Percentiles rank a stretch among this genome's conserved stretches.
phyloP scores from a whole-genome alignment of 768 basidiomycete species.

The Tulasnella sp. region DNA sequence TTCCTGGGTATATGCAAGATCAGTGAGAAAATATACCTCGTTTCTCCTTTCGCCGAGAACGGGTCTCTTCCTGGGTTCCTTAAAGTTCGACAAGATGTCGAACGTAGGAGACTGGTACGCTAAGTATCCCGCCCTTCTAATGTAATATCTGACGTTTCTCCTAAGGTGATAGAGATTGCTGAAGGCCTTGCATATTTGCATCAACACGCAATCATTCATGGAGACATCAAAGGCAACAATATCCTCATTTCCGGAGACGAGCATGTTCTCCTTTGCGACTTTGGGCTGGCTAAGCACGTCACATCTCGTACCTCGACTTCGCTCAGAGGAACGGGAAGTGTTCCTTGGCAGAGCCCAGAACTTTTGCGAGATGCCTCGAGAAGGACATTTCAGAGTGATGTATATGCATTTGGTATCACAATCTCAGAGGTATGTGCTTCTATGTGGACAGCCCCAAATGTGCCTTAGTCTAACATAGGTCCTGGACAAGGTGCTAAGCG shows the following conservation, averaged over 20 bases:
- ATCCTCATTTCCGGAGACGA: background rate
- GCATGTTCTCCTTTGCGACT: slow-evolving; percentile 14
- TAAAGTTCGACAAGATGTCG: background rate
- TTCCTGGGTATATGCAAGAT: background rate
- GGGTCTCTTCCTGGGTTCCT: background rate
- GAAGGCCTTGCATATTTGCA: slow-evolving; percentile 4
- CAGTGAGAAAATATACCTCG: too few species aligned
- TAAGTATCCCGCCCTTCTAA: too few species aligned
- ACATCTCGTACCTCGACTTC: too few species aligned
- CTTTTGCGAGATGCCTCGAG: too few species aligned
- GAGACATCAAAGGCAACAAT: slow-evolving; percentile 1
- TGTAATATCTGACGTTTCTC: too few species aligned
- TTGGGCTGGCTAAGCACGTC: background rate
- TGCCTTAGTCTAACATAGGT: too few species aligned
- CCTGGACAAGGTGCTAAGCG: background rate
- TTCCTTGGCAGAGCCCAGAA: too few species aligned
- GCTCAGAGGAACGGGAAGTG: too few species aligned
- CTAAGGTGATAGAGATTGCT: background rate
- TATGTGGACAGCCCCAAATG: too few species aligned
- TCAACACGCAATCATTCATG: background rate
- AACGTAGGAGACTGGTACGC: background rate
- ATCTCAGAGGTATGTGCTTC: background rate
- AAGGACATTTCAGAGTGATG: too few species aligned
- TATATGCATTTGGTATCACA: too few species aligned
- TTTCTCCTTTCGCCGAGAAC: slow-evolving; percentile 13